Evolutionary conservation across 345 rosid species (phyloP), one percentile per base, ranked within the genome.

Genomic region (Salix arbutifolia): DNA sequence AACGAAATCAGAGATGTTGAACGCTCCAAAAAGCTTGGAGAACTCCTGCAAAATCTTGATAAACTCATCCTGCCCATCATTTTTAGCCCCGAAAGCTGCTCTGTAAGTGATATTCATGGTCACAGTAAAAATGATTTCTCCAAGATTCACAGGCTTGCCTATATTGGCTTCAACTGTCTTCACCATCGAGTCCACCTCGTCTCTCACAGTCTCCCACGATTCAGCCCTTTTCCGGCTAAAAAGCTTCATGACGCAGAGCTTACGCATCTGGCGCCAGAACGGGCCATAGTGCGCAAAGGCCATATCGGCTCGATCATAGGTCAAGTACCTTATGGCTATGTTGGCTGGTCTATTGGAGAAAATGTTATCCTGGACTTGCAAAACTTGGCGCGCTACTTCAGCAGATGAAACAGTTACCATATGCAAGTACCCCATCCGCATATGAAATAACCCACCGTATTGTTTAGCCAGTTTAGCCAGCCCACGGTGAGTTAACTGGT

Each of bases 281-380:
- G 99, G 98, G 0, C 99, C 99, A 74, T 94, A 96, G 81, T 92
- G 90, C 17, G 98, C 95, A 23, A 96, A 96, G 42, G 99, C 99
- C 97, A 96, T 92, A 77, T 96, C 98, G 2, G 97, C 92, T 12
- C 97, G 86, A 68, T 90, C 89, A 48, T 96, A 96, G 11, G 97
- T 94, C n/a, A 96, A 87, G 74, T 91, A 94, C 69, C 88, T 82
- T 64, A 91, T 91, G 77, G 97, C 97, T 70, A 89, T 84, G 25
- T 91, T 92, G 62, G 97, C 97, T 0, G 99, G 97, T 0, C 99
- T 79, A 81, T 96, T 96, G 2, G 97, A 94, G 87, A 94, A 94
- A 44, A 87, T 78, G 75, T 86, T 89, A 61, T 96, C 99, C 65
- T 96, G 98, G n/a, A 86, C 90, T 76, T 92, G 98, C 1, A 96